A percentile compares a stretch with the other conserved stretches of the same genome.
Conservation (phyloP, 768 basidiomycete species). For the Agaricus blazei region DNA sequence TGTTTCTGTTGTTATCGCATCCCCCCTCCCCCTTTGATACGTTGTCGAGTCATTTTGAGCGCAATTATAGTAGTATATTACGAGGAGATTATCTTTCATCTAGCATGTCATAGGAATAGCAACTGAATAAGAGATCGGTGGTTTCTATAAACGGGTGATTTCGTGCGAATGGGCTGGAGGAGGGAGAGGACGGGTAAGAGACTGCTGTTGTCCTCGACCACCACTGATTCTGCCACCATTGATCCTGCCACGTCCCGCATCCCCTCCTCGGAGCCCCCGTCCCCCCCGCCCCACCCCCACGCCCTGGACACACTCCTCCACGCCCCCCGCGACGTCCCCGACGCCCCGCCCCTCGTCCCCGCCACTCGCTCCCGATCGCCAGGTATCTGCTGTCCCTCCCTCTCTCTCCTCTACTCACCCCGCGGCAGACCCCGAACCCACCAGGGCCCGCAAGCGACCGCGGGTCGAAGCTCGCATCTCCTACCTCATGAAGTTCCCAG, state of each 20-base stretch:
- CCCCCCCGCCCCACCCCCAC: constrained; percentile 35
- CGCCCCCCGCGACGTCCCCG: constrained; percentile 40
- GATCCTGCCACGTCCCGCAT: constrained; percentile 58
- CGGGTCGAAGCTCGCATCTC: constrained; percentile 41
- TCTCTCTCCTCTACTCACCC: constrained; percentile 12
- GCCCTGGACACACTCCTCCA: constrained; percentile 35
- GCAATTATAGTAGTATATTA: constrained; percentile 9
- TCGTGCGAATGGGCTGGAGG: constrained; percentile 15
- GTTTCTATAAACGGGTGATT: constrained; percentile 15
- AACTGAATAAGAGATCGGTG: not conserved
- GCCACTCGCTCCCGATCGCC: constrained; percentile 55
- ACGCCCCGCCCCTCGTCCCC: constrained; percentile 51
- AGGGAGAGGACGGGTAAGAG: not conserved
- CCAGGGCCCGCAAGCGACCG: constrained; percentile 68
- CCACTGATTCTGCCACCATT: constrained; percentile 40
- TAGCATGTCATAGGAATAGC: not conserved
- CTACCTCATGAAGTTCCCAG: constrained; percentile 43
- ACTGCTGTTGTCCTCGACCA: constrained; percentile 13
- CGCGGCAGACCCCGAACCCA: constrained; percentile 43
- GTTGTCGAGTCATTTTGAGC: constrained; percentile 2
- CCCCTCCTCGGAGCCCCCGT: constrained; percentile 50
- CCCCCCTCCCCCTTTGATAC: not conserved
- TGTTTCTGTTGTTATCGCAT: constrained; percentile 6
- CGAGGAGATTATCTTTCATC: not conserved
- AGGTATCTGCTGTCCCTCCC: not conserved